Percentiles rank a stretch among this genome's conserved stretches.
phyloP scores from a whole-genome alignment of 345 rosid genomes.

The Brassica rapa region DNA sequence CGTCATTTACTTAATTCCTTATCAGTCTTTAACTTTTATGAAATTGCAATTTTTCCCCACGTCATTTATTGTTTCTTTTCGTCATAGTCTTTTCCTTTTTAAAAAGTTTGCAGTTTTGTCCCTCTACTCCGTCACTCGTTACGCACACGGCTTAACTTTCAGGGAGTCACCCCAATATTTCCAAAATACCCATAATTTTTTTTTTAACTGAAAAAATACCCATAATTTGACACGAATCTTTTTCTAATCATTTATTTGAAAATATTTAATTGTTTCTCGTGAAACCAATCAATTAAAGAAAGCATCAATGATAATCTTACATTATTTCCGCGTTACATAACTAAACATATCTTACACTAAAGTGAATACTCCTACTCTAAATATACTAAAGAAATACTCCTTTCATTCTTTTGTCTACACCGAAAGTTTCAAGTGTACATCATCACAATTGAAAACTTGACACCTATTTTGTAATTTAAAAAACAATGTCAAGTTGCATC shows the following conservation, averaged over 20 bases:
- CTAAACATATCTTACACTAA: constrained; percentile 1
- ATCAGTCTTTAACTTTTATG: constrained; percentile 17
- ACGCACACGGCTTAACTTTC: constrained; percentile 13
- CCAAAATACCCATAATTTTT: background rate
- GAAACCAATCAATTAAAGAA: background rate
- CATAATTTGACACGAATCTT: background rate
- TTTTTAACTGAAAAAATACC: background rate
- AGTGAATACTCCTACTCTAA: background rate
- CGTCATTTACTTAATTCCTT: constrained; percentile 19
- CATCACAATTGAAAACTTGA: constrained; percentile 18
- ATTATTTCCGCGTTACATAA: background rate
- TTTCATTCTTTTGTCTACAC: background rate
- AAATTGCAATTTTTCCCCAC: background rate
- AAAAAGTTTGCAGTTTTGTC: background rate
- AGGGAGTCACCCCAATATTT: background rate
- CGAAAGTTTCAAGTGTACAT: background rate
- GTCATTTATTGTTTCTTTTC: background rate
- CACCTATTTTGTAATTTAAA: constrained; percentile 8
- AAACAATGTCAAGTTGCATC: background rate
- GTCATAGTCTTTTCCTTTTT: background rate
- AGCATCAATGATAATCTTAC: background rate
- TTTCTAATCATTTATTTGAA: background rate
- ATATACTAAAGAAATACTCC: background rate
- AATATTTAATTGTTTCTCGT: background rate
- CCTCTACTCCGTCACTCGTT: constrained; percentile 23